Evolutionary conservation across 371 early-diverging fungal species (phyloP).

Genomic region (Phascolomyces articulosus): DNA sequence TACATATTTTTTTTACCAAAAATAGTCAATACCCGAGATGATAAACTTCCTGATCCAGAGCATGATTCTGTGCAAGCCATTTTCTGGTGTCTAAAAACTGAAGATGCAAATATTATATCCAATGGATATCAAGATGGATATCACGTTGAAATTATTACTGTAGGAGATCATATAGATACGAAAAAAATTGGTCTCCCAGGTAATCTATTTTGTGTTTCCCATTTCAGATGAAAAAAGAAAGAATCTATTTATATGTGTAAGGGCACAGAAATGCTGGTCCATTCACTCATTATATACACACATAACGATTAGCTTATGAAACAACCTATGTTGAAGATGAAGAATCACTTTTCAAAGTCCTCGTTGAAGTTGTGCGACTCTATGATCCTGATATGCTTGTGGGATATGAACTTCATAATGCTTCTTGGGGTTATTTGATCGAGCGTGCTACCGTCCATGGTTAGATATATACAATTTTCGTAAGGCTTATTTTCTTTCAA

Average conservation of each 20-base stretch:
- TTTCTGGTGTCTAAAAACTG: constrained; percentile 63
- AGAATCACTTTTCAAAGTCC: constrained; percentile 44
- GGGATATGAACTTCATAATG: constrained; percentile 84
- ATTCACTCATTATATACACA: too few species aligned
- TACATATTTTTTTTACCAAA: too few species aligned
- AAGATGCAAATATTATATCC: constrained; percentile 28
- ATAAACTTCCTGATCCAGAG: constrained; percentile 61
- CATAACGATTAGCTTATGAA: constrained; percentile 4
- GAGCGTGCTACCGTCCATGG: constrained; percentile 56
- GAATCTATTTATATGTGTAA: too few species aligned
- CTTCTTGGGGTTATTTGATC: constrained; percentile 89
- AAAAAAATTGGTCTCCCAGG: constrained; percentile 37
- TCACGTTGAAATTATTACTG: constrained; percentile 31
- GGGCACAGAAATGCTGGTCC: too few species aligned
- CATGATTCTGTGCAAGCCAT: constrained; percentile 53
- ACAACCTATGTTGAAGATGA: constrained; percentile 54
- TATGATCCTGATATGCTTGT: constrained; percentile 87
- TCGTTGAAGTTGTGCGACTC: constrained; percentile 53
- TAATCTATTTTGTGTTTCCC: neutral
- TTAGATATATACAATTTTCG: neutral
- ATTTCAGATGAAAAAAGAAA: too few species aligned
- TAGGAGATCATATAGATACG: constrained; percentile 27
- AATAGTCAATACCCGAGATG: constrained; percentile 45
- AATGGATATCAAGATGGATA: constrained; percentile 55
- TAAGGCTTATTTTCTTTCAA: neutral